phyloP scores from a whole-genome alignment of 1,139 yeast species.

The Torulaspora globosa region DNA sequence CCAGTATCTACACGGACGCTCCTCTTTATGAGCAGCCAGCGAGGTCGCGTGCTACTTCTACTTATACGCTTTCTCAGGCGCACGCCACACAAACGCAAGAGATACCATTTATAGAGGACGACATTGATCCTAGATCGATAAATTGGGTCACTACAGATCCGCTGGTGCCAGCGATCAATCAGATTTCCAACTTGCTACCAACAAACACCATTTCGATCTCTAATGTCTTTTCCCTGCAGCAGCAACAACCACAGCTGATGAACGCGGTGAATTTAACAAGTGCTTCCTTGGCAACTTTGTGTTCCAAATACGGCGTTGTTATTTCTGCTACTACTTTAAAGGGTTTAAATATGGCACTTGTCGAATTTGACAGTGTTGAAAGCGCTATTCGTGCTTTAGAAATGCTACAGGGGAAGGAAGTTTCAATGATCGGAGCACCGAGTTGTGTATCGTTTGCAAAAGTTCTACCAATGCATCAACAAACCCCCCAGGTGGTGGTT shows the following conservation, averaged over 20 bases:
- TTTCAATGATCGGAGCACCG: constrained; percentile 60
- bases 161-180: constrained; percentile 53
- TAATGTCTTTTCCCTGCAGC: constrained; percentile 58
- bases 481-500: constrained; percentile 17
- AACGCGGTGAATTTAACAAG: constrained; percentile 30
- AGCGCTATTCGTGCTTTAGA: constrained; percentile 76
- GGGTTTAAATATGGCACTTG: constrained; percentile 56
- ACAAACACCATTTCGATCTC: constrained; percentile 72
- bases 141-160: constrained; percentile 60
- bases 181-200: constrained; percentile 26
- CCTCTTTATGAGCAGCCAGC: constrained; percentile 22
- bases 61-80: constrained; percentile 33
- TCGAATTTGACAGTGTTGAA: constrained; percentile 68
- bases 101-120: constrained; percentile 46
- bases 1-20: constrained; percentile 27
- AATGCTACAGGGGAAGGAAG: constrained; percentile 70
- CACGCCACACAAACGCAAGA: constrained; percentile 34
- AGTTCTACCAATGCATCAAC: constrained; percentile 42
- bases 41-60: constrained; percentile 44
- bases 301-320: constrained; percentile 51
- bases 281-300: constrained; percentile 39
- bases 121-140: constrained; percentile 47
- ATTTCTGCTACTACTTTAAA: constrained; percentile 54
- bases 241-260: constrained; percentile 39
- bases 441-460: constrained; percentile 67